These are phyloP conservation scores for Paraphaeosphaeria minitans DNA, from an alignment of 2,329 filamentous ascomycete species.

Conservation along the genomic window DNA sequence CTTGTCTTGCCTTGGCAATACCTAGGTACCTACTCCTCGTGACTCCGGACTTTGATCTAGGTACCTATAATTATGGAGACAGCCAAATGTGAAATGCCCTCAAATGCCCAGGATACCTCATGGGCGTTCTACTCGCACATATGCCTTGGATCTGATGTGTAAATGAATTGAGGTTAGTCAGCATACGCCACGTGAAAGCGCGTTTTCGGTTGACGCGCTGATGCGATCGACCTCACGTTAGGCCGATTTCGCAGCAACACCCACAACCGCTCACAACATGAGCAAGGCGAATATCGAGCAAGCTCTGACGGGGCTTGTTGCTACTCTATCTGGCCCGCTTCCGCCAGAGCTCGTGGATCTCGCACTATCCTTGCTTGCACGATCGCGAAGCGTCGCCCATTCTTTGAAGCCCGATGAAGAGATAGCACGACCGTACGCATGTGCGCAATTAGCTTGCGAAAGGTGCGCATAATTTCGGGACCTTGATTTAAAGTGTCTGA, in stretches of 20 bases:
- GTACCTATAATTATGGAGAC: too few relatives aligned
- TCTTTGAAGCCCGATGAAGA: constrained; percentile 45
- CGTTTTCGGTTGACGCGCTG: constrained; percentile 3
- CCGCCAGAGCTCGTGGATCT: constrained; percentile 41
- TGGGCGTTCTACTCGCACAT: too few relatives aligned
- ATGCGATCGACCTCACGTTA: neutral
- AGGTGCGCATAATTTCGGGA: constrained; percentile 56
- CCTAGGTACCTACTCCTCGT: too few relatives aligned
- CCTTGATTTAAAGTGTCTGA: constrained; percentile 34
- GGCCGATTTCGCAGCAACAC: neutral
- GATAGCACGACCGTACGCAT: constrained; percentile 45
- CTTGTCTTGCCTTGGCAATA: neutral
- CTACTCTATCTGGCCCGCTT: constrained; percentile 42
- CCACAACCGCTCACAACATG: constrained; percentile 33
- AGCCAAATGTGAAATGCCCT: too few relatives aligned
- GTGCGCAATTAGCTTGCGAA: constrained; percentile 73
- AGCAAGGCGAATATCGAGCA: constrained; percentile 36
- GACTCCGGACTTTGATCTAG: too few relatives aligned
- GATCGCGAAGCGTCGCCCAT: constrained; percentile 55
- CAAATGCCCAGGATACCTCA: too few relatives aligned
- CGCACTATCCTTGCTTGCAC: constrained; percentile 41
- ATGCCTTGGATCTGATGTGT: too few relatives aligned
- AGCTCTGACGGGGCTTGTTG: constrained; percentile 50
- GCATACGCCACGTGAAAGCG: neutral
- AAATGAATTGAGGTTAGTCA: neutral